A percentile compares a stretch with the other conserved stretches of the same genome.
Evolutionary conservation across 345 rosid genomes (phyloP).

Genomic region (Alliaria petiolata): DNA sequence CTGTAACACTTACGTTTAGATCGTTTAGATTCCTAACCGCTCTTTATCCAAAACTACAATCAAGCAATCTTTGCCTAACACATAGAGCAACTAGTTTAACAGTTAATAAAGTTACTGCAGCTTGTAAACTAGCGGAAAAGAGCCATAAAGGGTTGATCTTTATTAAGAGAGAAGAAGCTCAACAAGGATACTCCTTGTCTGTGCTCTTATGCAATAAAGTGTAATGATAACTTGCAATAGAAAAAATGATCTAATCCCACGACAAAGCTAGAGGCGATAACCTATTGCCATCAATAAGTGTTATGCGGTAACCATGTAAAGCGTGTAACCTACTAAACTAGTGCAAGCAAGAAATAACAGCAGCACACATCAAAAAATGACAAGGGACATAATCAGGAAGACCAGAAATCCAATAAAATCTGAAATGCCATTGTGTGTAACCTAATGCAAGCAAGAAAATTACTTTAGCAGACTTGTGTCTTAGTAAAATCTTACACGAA

Average conservation of each 20-base stretch:
- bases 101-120: background rate
- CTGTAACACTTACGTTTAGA: background rate
- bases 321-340: too few species aligned
- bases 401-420: background rate
- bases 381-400: background rate
- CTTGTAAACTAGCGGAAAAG: background rate
- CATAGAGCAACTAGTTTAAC: background rate
- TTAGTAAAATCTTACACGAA: constrained; percentile 53
- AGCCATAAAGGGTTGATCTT: background rate
- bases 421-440: background rate
- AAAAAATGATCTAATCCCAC: background rate
- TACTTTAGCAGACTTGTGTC: background rate
- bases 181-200: too few species aligned
- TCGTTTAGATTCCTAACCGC: background rate
- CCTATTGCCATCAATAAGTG: background rate
- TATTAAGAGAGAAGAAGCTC: background rate
- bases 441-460: too few species aligned
- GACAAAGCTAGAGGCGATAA: background rate
- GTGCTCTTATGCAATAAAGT: too few species aligned
- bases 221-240: background rate
- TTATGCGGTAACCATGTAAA: background rate
- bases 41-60: background rate
- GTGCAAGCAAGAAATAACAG: too few species aligned
- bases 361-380: background rate
- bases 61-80: background rate